These are phyloP conservation scores for Paramecium biaurelia DNA, from an alignment of 73 alveolate genomes.

Conservation along the genomic window DNA sequence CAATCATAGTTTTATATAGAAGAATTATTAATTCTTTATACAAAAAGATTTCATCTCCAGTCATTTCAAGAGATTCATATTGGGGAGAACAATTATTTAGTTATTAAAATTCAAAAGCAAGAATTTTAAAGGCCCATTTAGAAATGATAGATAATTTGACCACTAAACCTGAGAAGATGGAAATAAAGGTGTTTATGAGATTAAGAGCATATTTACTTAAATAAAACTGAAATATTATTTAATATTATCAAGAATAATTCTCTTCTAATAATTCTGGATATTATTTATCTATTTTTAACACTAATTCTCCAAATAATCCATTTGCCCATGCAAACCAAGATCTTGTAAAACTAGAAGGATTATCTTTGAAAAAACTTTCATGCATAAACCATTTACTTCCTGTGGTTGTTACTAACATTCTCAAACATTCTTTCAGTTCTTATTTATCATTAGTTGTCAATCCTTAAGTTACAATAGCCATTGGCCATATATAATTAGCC, in stretches of 20 bases:
- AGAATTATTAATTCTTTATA: not conserved
- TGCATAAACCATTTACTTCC: constrained; percentile 79
- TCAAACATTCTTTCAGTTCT: constrained; percentile 76
- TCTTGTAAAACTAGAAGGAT: constrained; percentile 75
- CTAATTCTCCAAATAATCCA: constrained; percentile 83
- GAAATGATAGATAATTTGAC: not conserved
- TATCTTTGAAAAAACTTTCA: constrained; percentile 79
- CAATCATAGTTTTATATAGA: not conserved
- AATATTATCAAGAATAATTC: not conserved
- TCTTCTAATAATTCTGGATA: constrained; percentile 56
- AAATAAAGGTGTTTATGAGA: constrained; percentile 4
- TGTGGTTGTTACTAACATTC: constrained; percentile 73
- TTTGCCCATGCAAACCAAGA: constrained; percentile 94
- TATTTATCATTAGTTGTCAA: constrained; percentile 72
- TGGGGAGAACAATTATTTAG: not conserved
- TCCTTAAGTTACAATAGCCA: constrained; percentile 81
- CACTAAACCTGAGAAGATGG: not conserved
- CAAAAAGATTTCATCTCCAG: not conserved
- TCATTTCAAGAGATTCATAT: not conserved
- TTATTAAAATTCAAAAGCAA: not conserved
- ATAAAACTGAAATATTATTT: not conserved
- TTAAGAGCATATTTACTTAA: not conserved
- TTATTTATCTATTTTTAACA: constrained; percentile 54
- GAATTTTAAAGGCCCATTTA: not conserved
- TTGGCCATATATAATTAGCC: constrained; percentile 84